Evolutionary conservation across 306 rosid species (phyloP).

Genomic region (Casuarina cunninghamiana): DNA sequence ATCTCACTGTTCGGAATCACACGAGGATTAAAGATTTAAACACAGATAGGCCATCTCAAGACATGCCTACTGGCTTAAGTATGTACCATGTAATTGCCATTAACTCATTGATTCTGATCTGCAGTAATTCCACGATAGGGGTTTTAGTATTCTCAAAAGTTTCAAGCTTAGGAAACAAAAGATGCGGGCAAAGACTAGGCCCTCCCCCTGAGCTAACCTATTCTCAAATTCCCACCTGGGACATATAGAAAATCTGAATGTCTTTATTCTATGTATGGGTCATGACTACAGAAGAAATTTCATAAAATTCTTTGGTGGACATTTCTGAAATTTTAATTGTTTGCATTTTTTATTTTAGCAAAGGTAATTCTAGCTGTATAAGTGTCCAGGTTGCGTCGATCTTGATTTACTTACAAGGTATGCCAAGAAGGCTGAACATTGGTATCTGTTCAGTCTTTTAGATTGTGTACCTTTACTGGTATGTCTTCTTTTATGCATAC

Average conservation of each 20-base stretch:
- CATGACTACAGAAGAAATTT: neutral
- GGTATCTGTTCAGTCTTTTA: neutral
- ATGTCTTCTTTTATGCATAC: neutral
- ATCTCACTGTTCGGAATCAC: neutral
- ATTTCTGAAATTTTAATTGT: neutral
- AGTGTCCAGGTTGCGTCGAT: neutral
- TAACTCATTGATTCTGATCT: neutral
- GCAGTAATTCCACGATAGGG: neutral
- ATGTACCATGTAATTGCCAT: neutral
- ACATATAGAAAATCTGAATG: neutral
- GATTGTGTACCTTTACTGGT: neutral
- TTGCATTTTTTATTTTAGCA: neutral
- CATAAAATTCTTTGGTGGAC: neutral
- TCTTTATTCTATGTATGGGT: neutral
- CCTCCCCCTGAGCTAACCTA: neutral
- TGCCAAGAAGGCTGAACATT: conserved; percentile 1
- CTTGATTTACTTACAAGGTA: neutral
- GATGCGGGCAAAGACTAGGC: neutral
- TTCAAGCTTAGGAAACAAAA: neutral
- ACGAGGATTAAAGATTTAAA: neutral
- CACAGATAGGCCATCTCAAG: neutral
- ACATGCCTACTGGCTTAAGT: neutral
- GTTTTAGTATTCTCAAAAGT: neutral
- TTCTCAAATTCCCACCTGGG: neutral
- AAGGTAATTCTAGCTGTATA: neutral